Base-by-base conservation (phyloP, 495 filamentous ascomycete species). In the Cladorrhinum samala region DNA sequence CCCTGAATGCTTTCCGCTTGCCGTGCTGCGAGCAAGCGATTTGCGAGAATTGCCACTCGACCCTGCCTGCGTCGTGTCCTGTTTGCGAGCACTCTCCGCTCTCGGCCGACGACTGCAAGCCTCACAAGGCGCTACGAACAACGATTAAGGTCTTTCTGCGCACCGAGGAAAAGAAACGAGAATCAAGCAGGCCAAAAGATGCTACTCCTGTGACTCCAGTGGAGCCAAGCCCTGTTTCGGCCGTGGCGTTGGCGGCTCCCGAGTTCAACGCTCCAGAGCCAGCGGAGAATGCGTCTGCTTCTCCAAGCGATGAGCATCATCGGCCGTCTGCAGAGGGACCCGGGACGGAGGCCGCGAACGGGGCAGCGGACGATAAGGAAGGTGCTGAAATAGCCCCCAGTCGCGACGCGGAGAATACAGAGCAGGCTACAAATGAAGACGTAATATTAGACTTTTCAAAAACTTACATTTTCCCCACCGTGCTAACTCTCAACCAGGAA, bases 21-120 rank as follows among this genome's bases (percentile, higher is more conserved):
- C 91, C 91, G 6, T 99, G 93, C 68, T 99, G 93, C 68, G 92
- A 96, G 64, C 91, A 95, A 61, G 83, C 87, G 20, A 94, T 96
- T 52, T 97, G 94, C 72, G 88, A 92, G 63, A 80, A 73, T 50
- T 98, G 93, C 68, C 90, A 93, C 65, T 68, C 80, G 8, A 86
- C 83, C 24, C 76, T 95, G 16, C 82, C 87, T 14, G 80, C 86
- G 18, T 83, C 85, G 30, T 99, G 93, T 58, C 92, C 93, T 2
- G 87, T 96, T 49, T 99, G 93, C 79, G 85, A 89, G 43, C 93
- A 99, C 61, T 81, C 81, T 19, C 93, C 93, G 0, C 77, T 97
- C 24, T 85, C 88, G 6, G 79, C 83, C 14, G 88, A 90, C 53
- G 84, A 92, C 56, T 96, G 91, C 76, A 91, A 86, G 57, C 82